These are phyloP conservation scores for Fusarium stilboides DNA, from an alignment of 2,329 filamentous ascomycete species.

Conservation along the genomic window DNA sequence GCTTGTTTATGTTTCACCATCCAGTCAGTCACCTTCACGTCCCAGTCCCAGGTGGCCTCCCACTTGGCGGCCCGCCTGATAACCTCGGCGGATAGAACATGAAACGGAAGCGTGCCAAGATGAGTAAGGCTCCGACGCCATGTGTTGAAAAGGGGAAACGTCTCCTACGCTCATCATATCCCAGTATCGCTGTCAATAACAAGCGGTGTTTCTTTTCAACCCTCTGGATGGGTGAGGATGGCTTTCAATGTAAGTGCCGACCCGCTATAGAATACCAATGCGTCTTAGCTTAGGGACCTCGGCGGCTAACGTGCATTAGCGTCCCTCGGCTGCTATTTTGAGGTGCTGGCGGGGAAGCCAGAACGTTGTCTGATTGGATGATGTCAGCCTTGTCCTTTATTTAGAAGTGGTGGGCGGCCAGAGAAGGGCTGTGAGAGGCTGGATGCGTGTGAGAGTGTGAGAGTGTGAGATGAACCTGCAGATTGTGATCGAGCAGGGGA, in stretches of 20 bases:
- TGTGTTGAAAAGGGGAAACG: constrained; percentile 6
- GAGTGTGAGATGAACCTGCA: constrained; percentile 34
- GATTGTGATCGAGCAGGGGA: constrained; percentile 31
- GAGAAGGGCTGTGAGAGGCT: constrained; percentile 33
- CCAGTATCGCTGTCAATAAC: constrained; percentile 13
- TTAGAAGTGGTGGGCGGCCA: constrained; percentile 36
- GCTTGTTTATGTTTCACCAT: constrained; percentile 39
- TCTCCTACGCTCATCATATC: background rate
- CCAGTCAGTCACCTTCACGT: constrained; percentile 15
- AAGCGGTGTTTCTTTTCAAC: constrained; percentile 18
- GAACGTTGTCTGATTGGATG: constrained; percentile 32
- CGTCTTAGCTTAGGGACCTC: constrained; percentile 8
- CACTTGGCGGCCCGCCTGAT: constrained; percentile 19
- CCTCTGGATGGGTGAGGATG: background rate
- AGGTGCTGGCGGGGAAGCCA: constrained; percentile 21
- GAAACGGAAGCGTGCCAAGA: constrained; percentile 33
- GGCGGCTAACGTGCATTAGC: constrained; percentile 50
- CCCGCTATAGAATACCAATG: background rate
- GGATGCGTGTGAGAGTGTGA: constrained; percentile 34
- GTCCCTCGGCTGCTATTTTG: constrained; percentile 40
- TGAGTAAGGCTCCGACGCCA: constrained; percentile 9
- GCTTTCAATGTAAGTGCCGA: constrained; percentile 7
- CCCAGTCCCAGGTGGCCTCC: constrained; percentile 20
- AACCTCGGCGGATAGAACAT: constrained; percentile 23
- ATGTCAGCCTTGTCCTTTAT: constrained; percentile 27